These are phyloP conservation scores for Lycium barbarum DNA, from an alignment of 257 asterid species.

Conservation along the genomic window DNA sequence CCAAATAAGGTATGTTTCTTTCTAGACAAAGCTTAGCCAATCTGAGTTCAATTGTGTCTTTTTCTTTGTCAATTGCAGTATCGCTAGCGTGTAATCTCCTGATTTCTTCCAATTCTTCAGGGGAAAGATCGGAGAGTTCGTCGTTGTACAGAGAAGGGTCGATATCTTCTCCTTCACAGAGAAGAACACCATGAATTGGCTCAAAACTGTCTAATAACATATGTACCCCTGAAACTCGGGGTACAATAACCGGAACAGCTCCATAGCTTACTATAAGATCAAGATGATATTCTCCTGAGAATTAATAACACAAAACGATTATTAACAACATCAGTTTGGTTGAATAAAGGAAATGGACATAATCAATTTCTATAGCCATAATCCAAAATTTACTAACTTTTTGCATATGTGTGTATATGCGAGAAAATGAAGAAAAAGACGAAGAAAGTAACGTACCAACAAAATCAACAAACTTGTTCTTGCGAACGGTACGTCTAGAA, in stretches of 20 bases:
- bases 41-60: constrained; percentile 75
- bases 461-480: constrained; percentile 72
- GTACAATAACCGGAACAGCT: constrained; percentile 49
- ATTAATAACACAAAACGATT: not conserved
- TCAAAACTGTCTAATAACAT: constrained; percentile 46
- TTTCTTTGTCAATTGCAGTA: constrained; percentile 76
- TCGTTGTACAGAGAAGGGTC: constrained; percentile 43
- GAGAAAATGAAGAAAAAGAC: not conserved
- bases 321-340: too few species aligned
- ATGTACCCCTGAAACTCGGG: constrained; percentile 46
- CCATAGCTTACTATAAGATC: constrained; percentile 53
- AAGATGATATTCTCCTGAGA: constrained; percentile 46
- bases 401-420: not conserved
- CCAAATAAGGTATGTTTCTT: constrained; percentile 81
- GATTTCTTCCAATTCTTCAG: constrained; percentile 71
- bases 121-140: constrained; percentile 41
- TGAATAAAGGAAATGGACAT: not conserved
- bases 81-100: constrained; percentile 67
- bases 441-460: constrained; percentile 45
- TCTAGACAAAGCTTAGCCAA: constrained; percentile 83
- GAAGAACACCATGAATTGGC: constrained; percentile 51
- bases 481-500: constrained; percentile 68
- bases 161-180: constrained; percentile 51
- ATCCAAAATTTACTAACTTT: not conserved
- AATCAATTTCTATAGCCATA: not conserved